Conservation (phyloP, 352 stramenopile species). For the Phytophthora pini region DNA sequence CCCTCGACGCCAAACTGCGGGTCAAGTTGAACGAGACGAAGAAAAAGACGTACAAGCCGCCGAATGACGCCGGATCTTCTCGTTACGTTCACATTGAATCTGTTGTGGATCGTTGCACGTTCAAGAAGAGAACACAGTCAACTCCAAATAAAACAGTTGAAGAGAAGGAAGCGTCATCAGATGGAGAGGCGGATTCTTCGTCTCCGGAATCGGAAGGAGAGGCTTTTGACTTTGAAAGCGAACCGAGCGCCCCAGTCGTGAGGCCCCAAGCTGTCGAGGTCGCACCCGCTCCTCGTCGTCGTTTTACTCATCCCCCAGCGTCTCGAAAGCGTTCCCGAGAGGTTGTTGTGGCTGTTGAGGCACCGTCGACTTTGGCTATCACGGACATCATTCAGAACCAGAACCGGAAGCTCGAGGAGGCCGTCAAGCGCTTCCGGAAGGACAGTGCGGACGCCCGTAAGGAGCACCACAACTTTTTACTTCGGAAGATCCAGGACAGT, state of each 20-base stretch:
- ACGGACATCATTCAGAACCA: conserved; percentile 49
- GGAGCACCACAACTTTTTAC: conserved; percentile 44
- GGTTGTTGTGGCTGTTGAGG: background rate
- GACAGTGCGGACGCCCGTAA: conserved; percentile 40
- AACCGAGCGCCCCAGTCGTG: conserved; percentile 14
- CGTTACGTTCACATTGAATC: conserved; percentile 50
- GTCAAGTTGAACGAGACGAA: conserved; percentile 38
- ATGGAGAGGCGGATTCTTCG: conserved; percentile 27
- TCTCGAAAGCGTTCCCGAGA: conserved; percentile 30
- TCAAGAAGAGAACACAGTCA: conserved; percentile 18
- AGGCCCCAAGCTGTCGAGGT: conserved; percentile 11
- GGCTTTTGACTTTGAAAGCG: conserved; percentile 24
- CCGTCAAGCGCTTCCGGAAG: conserved; percentile 51
- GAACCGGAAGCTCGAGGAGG: conserved; percentile 38
- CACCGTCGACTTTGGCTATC: conserved; percentile 37
- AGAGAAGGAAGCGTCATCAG: conserved; percentile 20
- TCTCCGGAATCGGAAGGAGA: conserved; percentile 30
- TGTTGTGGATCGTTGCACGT: conserved; percentile 36
- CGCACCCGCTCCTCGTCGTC: conserved; percentile 3
- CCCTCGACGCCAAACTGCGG: conserved; percentile 37
- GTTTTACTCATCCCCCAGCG: background rate
- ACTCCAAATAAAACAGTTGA: conserved; percentile 5
- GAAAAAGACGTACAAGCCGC: conserved; percentile 48
- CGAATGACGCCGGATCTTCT: conserved; percentile 34
- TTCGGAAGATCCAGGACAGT: conserved; percentile 44